These are phyloP conservation scores for Citrus cavaleriei DNA, from an alignment of 345 rosid genomes.

Conservation along the genomic window DNA sequence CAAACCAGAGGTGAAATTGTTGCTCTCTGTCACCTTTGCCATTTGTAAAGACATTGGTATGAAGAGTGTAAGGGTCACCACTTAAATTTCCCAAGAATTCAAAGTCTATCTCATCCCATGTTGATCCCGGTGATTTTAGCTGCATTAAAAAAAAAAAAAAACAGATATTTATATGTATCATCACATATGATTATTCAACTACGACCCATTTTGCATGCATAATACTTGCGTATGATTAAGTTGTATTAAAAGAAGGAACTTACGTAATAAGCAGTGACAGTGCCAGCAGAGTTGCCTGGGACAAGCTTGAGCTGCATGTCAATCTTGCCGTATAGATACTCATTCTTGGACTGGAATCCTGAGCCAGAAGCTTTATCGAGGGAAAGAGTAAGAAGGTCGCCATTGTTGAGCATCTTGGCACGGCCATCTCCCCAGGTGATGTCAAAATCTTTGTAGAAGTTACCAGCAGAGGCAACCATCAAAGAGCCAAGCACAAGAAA, in stretches of 20 bases:
- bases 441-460: not conserved
- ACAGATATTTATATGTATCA: not conserved
- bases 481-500: not conserved
- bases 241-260: not conserved
- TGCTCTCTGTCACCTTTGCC: constrained; percentile 67
- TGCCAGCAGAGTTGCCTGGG: constrained; percentile 4
- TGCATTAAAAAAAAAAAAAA: not conserved
- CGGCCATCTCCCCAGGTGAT: constrained; percentile 8
- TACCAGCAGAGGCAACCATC: not conserved
- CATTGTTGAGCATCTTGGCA: not conserved
- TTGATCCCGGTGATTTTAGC: constrained; percentile 51
- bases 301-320: constrained; percentile 6
- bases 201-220: not conserved
- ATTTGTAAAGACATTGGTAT: constrained; percentile 51
- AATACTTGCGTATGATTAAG: too few species aligned
- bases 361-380: constrained; percentile 6
- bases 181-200: not conserved
- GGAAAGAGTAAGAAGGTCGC: not conserved
- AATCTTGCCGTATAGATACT: not conserved
- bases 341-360: constrained; percentile 9
- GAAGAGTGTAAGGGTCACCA: constrained; percentile 63
- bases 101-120: constrained; percentile 69
- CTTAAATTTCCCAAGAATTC: constrained; percentile 60
- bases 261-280: not conserved
- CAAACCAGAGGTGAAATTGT: constrained; percentile 66